Conservation (phyloP, 352 stramenopile species). For the Pythium guiyangense region DNA sequence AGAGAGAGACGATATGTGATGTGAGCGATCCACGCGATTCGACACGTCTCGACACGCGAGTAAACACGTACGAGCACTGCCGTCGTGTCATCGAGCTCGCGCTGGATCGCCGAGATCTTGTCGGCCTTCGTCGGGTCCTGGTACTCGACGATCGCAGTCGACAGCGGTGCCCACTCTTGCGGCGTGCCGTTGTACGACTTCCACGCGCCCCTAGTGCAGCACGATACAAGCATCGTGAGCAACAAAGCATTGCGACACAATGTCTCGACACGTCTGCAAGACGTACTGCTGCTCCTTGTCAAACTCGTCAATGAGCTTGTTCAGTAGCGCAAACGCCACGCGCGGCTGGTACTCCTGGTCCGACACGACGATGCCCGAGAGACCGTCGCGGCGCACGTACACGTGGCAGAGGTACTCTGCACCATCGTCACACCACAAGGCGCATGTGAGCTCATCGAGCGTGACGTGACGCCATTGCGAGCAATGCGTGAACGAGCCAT, state of each 20-base stretch:
- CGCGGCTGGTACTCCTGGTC: conserved; percentile 98
- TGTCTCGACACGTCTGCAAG: conserved; percentile 12
- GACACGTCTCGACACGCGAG: too few relatives aligned
- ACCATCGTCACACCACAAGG: neutral
- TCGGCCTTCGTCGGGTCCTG: conserved; percentile 98
- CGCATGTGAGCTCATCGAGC: conserved; percentile 1
- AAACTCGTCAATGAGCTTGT: conserved; percentile 96
- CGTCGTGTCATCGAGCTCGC: conserved; percentile 99
- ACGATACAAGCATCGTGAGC: conserved; percentile 4
- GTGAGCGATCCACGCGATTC: too few relatives aligned
- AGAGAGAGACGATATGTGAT: too few relatives aligned
- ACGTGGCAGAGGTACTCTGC: conserved; percentile 97
- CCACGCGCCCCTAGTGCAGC: conserved; percentile 51
- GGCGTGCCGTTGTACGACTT: conserved; percentile 60
- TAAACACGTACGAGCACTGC: conserved; percentile 85
- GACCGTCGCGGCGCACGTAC: conserved; percentile 95
- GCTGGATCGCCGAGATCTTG: conserved; percentile 99
- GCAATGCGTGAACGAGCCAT: too few relatives aligned
- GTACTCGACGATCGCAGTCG: conserved; percentile 95
- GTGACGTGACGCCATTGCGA: too few relatives aligned
- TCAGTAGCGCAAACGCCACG: conserved; percentile 97
- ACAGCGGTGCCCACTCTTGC: conserved; percentile 87
- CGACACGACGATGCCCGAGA: conserved; percentile 95
- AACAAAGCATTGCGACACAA: conserved; percentile 6
- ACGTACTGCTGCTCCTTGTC: conserved; percentile 59